These are phyloP conservation scores for Elymus sibiricus DNA, from an alignment of 176 grass and related monocot species.

Conservation along the genomic window DNA sequence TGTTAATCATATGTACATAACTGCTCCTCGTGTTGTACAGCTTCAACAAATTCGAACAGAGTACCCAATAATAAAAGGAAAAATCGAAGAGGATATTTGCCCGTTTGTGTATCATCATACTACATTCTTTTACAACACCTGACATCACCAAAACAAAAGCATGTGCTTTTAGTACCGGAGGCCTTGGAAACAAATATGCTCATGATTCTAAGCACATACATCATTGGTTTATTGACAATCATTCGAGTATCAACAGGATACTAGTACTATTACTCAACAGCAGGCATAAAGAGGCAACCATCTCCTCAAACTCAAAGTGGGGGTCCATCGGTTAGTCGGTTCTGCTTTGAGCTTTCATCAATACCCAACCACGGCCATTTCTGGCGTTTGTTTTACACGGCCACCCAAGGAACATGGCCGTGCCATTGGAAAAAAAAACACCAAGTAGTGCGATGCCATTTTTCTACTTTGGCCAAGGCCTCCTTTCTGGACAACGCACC, in stretches of 20 bases:
- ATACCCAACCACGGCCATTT: background rate
- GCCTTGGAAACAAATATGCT: background rate
- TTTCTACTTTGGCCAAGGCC: conserved; percentile 9
- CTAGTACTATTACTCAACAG: background rate
- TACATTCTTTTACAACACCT: background rate
- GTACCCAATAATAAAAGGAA: too few species aligned
- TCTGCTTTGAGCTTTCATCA: background rate
- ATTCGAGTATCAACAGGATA: background rate
- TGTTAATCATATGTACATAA: background rate
- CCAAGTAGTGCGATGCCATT: background rate
- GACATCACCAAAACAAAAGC: background rate
- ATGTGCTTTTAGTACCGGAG: too few species aligned
- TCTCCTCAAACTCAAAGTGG: background rate
- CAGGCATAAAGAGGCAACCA: background rate
- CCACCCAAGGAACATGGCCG: background rate
- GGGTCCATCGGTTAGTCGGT: conserved; percentile 20
- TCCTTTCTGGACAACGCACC: conserved; percentile 26
- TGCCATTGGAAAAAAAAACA: conserved; percentile 9
- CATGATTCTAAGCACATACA: background rate
- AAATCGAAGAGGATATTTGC: background rate
- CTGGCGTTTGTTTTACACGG: conserved; percentile 14
- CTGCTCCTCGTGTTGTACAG: background rate
- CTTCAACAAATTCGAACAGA: background rate
- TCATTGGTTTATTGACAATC: background rate
- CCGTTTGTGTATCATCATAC: background rate